Evolutionary conservation across 1,139 yeast genomes (phyloP).

Genomic region (Scheffersomyces cryptocercus): DNA sequence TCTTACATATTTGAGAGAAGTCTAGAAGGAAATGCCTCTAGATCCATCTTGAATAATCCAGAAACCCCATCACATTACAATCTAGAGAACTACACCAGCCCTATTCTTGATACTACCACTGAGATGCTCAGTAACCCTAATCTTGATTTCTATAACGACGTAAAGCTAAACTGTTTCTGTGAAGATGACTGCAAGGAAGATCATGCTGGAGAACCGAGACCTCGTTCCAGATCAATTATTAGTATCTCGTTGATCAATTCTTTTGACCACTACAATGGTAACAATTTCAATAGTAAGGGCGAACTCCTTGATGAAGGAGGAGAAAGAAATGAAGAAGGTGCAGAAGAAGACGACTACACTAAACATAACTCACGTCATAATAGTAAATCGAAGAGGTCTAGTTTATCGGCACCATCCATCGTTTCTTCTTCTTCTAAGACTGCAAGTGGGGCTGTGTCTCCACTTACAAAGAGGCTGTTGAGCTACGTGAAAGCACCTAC

Average conservation of each 20-base stretch:
- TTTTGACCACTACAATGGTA: slow-evolving; percentile 10
- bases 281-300: not conserved
- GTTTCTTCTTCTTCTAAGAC: not conserved
- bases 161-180: slow-evolving; percentile 29
- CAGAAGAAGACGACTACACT: not conserved
- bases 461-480: not conserved
- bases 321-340: not conserved
- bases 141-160: slow-evolving; percentile 22
- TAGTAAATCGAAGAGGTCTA: not conserved
- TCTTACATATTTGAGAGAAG: slow-evolving; percentile 18
- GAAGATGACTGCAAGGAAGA: slow-evolving; percentile 13
- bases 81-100: slow-evolving; percentile 31
- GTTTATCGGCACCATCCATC: not conserved
- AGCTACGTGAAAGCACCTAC: not conserved
- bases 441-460: not conserved
- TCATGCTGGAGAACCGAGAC: slow-evolving; percentile 6
- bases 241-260: slow-evolving; percentile 25
- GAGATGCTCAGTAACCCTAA: slow-evolving; percentile 31
- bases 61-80: slow-evolving; percentile 27
- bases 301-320: not conserved
- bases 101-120: slow-evolving; percentile 33
- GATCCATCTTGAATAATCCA: slow-evolving; percentile 14
- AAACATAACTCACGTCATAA: not conserved
- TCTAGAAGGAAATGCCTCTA: slow-evolving; percentile 10
- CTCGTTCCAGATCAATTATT: slow-evolving; percentile 25